Percentiles rank a stretch among this genome's conserved stretches.
Evolutionary conservation across 2,329 filamentous ascomycete genomes (phyloP).

Genomic region (Colletotrichum liriopes): DNA sequence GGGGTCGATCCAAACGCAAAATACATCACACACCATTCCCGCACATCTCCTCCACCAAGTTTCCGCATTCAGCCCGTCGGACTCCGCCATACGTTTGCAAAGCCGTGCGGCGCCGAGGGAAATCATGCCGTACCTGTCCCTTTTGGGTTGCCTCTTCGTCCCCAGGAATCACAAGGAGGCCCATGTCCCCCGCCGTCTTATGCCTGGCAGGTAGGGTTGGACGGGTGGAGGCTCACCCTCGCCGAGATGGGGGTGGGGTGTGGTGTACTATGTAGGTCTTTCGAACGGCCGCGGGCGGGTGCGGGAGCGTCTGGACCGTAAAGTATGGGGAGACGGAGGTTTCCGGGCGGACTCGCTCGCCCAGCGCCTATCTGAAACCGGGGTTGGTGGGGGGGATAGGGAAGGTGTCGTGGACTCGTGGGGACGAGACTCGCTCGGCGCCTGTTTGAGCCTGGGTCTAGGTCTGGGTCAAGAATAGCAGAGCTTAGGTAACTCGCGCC

Average conservation of each 20-base stretch:
- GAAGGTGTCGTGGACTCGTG: background rate
- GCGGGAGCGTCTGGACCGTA: background rate
- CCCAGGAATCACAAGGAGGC: background rate
- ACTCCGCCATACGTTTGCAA: background rate
- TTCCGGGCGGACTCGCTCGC: too few species aligned
- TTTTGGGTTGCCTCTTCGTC: background rate
- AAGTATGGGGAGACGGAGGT: slow-evolving; percentile 12
- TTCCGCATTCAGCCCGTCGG: background rate
- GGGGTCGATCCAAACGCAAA: background rate
- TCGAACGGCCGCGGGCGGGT: background rate
- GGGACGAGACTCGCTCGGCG: background rate
- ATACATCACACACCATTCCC: background rate
- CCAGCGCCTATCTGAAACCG: background rate
- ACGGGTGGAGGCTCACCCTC: background rate
- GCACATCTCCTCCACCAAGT: background rate
- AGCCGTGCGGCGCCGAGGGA: background rate
- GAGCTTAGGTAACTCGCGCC: background rate
- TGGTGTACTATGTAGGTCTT: background rate
- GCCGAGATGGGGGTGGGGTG: background rate
- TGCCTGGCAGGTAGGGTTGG: background rate
- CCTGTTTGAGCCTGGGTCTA: background rate
- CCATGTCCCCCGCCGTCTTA: background rate
- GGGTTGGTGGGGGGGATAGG: background rate
- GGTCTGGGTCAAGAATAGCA: background rate
- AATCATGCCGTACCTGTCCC: background rate